Conservation (phyloP, 768 basidiomycete species). For the Filobasidium floriforme region DNA sequence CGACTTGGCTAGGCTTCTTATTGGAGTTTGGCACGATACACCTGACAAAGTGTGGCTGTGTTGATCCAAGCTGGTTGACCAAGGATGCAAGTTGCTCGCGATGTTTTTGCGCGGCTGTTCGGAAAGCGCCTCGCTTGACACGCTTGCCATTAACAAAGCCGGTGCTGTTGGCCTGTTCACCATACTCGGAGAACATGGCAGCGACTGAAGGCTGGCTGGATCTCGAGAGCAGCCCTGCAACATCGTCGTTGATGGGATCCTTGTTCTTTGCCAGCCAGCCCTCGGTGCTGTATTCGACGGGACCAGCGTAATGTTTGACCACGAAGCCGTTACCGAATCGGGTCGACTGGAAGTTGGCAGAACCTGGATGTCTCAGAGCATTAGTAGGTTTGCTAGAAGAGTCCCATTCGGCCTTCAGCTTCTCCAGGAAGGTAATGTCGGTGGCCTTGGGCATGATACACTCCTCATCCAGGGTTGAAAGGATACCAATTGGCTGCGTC, state of each 20-base stretch:
- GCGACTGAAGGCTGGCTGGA: conserved; percentile 78
- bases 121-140: conserved; percentile 91
- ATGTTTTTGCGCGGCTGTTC: conserved; percentile 90
- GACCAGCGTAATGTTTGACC: conserved; percentile 91
- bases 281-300: conserved; percentile 89
- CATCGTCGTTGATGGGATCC: conserved; percentile 92
- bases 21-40: conserved; percentile 92
- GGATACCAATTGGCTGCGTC: conserved; percentile 69
- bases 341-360: conserved; percentile 73
- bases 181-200: conserved; percentile 73
- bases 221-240: conserved; percentile 74
- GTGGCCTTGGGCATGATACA: conserved; percentile 99
- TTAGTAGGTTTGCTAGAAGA: conserved; percentile 44
- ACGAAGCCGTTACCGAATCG: conserved; percentile 91
- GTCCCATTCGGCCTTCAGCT: conserved; percentile 73
- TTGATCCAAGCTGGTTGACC: conserved; percentile 82
- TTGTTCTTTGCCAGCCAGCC: conserved; percentile 99
- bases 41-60: conserved; percentile 95
- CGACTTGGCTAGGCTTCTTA: conserved; percentile 85
- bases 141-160: conserved; percentile 32
- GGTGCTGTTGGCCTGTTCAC: conserved; percentile 47
- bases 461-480: conserved; percentile 90
- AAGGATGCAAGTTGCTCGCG: conserved; percentile 88
- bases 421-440: conserved; percentile 88
- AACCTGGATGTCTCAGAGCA: conserved; percentile 57